A percentile compares a stretch with the other conserved stretches of the same genome.
Conservation (phyloP, 371 early-diverging fungal genomes). For the Parasitella parasitica region DNA sequence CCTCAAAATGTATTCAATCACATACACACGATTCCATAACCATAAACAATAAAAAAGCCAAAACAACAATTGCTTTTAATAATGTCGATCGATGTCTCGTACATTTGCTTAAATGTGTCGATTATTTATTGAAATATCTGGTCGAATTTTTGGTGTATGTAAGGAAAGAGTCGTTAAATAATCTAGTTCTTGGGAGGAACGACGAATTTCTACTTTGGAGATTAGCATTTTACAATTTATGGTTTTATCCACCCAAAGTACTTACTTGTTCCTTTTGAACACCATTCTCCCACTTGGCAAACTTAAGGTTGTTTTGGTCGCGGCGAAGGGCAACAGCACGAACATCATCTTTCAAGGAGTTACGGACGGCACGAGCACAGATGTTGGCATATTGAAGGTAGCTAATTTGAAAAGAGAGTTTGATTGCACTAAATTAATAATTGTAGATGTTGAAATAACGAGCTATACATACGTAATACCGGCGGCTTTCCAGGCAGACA, state of each 20-base stretch:
- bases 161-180: slow-evolving; percentile 1
- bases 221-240: no score
- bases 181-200: slow-evolving; percentile 24
- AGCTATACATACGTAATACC: slow-evolving; percentile 50
- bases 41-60: not conserved
- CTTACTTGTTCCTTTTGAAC: slow-evolving; percentile 67
- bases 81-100: not conserved
- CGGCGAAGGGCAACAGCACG: slow-evolving; percentile 70
- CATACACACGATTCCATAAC: not conserved
- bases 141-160: not conserved
- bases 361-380: slow-evolving; percentile 83
- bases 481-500: slow-evolving; percentile 70
- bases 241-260: no score
- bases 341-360: slow-evolving; percentile 78
- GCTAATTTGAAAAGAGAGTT: slow-evolving; percentile 38
- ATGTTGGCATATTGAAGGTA: slow-evolving; percentile 89
- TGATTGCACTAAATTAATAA: not conserved
- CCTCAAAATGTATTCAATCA: no score
- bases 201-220: slow-evolving; percentile 43
- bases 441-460: not conserved
- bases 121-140: not conserved
- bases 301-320: slow-evolving; percentile 76
- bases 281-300: slow-evolving; percentile 83
- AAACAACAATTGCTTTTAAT: not conserved
- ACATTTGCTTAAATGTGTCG: not conserved